Evolutionary conservation across 2,329 filamentous ascomycete genomes (phyloP).

Genomic region (Aspergillus pseudonomiae): DNA sequence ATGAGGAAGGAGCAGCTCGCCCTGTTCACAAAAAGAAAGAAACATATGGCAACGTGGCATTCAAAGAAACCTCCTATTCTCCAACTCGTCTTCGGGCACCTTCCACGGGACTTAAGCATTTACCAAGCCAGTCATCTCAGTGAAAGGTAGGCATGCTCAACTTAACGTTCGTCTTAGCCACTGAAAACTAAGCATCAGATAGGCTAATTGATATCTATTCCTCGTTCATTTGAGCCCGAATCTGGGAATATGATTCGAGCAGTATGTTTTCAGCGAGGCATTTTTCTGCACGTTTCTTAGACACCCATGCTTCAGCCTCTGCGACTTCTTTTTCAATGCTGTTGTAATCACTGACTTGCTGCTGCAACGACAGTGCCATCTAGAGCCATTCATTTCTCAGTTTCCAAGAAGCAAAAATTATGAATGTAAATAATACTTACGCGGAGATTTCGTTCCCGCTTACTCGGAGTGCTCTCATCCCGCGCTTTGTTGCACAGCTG

Average conservation of each 20-base stretch:
- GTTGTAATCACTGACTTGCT: slow-evolving; percentile 20
- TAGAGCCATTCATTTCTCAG: slow-evolving; percentile 9
- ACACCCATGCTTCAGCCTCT: slow-evolving; percentile 14
- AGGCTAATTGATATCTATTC: slow-evolving; percentile 6
- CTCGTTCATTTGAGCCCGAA: slow-evolving; percentile 16
- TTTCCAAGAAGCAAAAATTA: not conserved
- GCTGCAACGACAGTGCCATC: slow-evolving; percentile 21
- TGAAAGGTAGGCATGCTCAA: not conserved
- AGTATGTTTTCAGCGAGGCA: slow-evolving; percentile 11
- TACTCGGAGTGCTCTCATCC: slow-evolving; percentile 8
- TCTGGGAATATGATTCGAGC: slow-evolving; percentile 13
- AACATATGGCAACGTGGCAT: not conserved
- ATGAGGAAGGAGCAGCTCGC: not conserved
- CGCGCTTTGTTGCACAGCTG: slow-evolving; percentile 16
- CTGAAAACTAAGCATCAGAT: not conserved
- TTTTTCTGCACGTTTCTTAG: slow-evolving; percentile 15
- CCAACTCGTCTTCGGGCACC: not conserved
- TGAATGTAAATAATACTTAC: slow-evolving; percentile 14
- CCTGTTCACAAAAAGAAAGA: not conserved
- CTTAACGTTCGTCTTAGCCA: not conserved
- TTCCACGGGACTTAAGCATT: not conserved
- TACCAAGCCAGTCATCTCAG: not conserved
- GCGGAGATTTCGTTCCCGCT: slow-evolving; percentile 20
- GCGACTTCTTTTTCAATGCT: slow-evolving; percentile 12
- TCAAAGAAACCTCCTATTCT: not conserved